Conservation (phyloP, 208 protist genomes). For the Wallacemonas sp. region DNA sequence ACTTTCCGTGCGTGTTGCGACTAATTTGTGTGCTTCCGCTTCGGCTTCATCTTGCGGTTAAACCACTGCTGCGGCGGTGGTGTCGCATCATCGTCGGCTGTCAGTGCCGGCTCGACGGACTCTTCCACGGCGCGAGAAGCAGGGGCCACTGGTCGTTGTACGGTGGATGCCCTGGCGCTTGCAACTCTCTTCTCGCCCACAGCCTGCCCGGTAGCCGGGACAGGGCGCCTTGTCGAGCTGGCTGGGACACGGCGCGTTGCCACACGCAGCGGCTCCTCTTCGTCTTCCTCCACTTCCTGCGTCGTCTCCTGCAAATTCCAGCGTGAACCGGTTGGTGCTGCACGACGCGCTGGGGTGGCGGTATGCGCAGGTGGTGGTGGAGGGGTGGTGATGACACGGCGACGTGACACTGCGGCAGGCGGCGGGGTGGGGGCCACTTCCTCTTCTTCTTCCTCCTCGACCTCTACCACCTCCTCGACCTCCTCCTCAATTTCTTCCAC, state of each 20-base stretch:
- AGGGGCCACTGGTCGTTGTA: background rate
- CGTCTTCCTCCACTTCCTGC: background rate
- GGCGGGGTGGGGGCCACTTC: background rate
- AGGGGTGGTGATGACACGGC: background rate
- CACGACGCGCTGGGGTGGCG: background rate
- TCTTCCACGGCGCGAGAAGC: background rate
- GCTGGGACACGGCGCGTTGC: background rate
- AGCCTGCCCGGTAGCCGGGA: background rate
- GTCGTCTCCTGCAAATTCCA: slow-evolving; percentile 1
- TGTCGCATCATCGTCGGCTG: too few relatives aligned
- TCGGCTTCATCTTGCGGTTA: slow-evolving; percentile 24
- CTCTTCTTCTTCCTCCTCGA: slow-evolving; percentile 16
- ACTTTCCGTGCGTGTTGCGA: background rate
- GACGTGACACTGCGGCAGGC: background rate
- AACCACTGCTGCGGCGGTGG: slow-evolving; percentile 5
- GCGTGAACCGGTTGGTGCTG: background rate
- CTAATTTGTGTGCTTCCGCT: slow-evolving; percentile 42
- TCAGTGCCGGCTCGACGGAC: background rate
- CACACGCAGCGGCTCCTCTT: background rate
- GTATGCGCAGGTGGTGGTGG: background rate
- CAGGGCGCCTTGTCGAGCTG: background rate
- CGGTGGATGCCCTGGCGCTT: background rate
- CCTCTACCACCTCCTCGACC: slow-evolving; percentile 20
- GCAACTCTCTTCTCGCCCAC: background rate
- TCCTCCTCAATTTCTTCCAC: slow-evolving; percentile 12